phyloP scores from a whole-genome alignment of 2,329 filamentous ascomycete genomes.

The Aaosphaeria pasadenensis region DNA sequence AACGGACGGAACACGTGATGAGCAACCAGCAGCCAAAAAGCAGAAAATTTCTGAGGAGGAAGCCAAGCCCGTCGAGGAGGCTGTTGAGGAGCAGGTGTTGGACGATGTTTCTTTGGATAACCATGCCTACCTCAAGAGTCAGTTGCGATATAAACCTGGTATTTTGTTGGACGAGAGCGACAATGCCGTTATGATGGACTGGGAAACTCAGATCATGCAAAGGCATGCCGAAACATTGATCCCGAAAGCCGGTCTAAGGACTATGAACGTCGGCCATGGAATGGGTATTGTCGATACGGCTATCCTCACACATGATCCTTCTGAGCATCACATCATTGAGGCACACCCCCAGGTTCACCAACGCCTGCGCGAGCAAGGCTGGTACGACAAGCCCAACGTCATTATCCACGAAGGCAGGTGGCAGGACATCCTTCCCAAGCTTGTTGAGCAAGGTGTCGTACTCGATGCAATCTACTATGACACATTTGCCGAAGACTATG shows the following conservation, averaged over 20 bases:
- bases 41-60: conserved; percentile 29
- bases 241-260: conserved; percentile 59
- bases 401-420: conserved; percentile 69
- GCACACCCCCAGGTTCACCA: conserved; percentile 75
- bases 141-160: conserved; percentile 30
- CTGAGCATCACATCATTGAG: conserved; percentile 79
- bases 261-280: conserved; percentile 85
- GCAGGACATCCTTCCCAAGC: conserved; percentile 72
- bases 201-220: conserved; percentile 85
- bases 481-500: conserved; percentile 38
- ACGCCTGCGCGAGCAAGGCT: conserved; percentile 65
- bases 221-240: conserved; percentile 68
- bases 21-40: conserved; percentile 31
- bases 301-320: conserved; percentile 66
- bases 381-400: conserved; percentile 60
- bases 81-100: conserved; percentile 20
- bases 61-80: conserved; percentile 21
- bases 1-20: conserved; percentile 16
- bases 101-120: conserved; percentile 39
- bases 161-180: conserved; percentile 67
- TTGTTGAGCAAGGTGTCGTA: conserved; percentile 65
- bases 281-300: conserved; percentile 86
- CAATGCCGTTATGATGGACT: conserved; percentile 93
- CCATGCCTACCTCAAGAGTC: conserved; percentile 35
- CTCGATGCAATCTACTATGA: conserved; percentile 66